Conservation (phyloP, 1,284 basidiomycete species). For the Cryptococcus depauperatus region DNA sequence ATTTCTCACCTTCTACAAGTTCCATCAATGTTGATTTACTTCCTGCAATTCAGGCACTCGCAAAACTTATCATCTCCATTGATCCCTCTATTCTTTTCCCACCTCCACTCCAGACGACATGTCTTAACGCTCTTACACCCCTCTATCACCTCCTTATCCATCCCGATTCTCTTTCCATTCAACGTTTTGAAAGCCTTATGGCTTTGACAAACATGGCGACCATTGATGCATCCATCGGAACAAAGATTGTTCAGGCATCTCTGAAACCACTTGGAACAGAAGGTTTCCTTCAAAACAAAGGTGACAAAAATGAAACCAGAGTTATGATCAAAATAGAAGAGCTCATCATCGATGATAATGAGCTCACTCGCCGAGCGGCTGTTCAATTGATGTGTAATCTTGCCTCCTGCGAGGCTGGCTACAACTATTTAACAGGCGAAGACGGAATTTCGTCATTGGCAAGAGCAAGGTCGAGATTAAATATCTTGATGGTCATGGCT, state of each 20-base stretch:
- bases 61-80: constrained; percentile 85
- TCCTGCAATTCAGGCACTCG: constrained; percentile 73
- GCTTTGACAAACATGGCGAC: constrained; percentile 91
- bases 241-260: constrained; percentile 48
- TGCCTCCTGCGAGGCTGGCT: constrained; percentile 64
- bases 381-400: constrained; percentile 93
- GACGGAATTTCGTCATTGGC: constrained; percentile 27
- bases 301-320: constrained; percentile 22
- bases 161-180: constrained; percentile 60
- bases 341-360: constrained; percentile 75
- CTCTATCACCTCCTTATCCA: constrained; percentile 64
- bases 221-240: constrained; percentile 58
- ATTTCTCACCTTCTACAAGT: constrained; percentile 1
- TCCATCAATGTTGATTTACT: constrained; percentile 48
- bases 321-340: constrained; percentile 66
- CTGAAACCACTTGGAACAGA: constrained; percentile 21
- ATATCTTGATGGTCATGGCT: constrained; percentile 72
- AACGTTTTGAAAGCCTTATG: constrained; percentile 88
- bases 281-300: background rate
- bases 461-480: constrained; percentile 57
- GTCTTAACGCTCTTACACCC: constrained; percentile 72
- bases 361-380: constrained; percentile 72
- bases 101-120: constrained; percentile 54
- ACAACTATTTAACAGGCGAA: constrained; percentile 48
- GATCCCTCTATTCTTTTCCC: constrained; percentile 85